phyloP scores from a whole-genome alignment of 768 basidiomycete genomes.

The Melanogaster broomeanus region DNA sequence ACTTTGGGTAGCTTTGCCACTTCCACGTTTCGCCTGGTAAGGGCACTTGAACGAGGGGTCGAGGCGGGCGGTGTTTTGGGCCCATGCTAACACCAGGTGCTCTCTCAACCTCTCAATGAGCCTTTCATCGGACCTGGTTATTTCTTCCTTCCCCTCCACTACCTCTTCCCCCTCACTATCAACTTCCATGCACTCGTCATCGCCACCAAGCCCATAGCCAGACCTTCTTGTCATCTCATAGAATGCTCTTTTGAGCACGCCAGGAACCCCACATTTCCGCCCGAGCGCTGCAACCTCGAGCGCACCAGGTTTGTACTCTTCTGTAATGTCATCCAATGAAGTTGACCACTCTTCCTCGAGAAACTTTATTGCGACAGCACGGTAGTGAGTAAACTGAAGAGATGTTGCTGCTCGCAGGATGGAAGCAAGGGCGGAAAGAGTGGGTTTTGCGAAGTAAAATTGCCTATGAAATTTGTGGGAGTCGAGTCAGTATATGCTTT shows the following conservation, averaged over 20 bases:
- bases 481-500: neutral
- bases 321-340: constrained; percentile 16
- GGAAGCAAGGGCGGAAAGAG: constrained; percentile 30
- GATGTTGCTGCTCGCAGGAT: constrained; percentile 38
- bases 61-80: constrained; percentile 2
- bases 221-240: constrained; percentile 37
- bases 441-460: constrained; percentile 25
- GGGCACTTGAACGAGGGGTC: constrained; percentile 4
- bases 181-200: neutral
- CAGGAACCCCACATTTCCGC: constrained; percentile 25
- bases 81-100: constrained; percentile 2
- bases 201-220: constrained; percentile 4
- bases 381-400: constrained; percentile 32
- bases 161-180: neutral
- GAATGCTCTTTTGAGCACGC: constrained; percentile 38
- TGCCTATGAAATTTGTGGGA: neutral
- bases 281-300: constrained; percentile 35
- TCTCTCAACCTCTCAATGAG: constrained; percentile 3
- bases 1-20: neutral
- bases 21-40: neutral
- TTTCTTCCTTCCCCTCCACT: neutral
- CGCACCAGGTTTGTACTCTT: constrained; percentile 20
- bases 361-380: constrained; percentile 27
- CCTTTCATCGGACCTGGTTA: constrained; percentile 2
- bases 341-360: constrained; percentile 34